A percentile compares a stretch with the other conserved stretches of the same genome.
Conservation (phyloP, 2,329 filamentous ascomycete species). For the Neocucurbitaria cava region DNA sequence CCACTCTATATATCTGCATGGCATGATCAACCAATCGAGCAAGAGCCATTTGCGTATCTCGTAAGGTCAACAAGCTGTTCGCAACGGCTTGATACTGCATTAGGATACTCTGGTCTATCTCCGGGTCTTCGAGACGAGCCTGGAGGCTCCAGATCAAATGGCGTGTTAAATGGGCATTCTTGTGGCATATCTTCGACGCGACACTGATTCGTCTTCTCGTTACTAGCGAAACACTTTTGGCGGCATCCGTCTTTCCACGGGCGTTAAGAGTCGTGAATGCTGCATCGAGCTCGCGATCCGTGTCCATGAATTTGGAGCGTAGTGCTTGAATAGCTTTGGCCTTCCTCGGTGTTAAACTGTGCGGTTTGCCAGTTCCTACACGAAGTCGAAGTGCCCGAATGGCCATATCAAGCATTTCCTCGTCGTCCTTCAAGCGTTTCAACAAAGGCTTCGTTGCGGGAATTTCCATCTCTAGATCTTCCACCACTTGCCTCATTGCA, state of each 20-base stretch:
- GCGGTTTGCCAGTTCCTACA: conserved; percentile 5
- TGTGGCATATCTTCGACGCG: conserved; percentile 31
- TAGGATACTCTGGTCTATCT: conserved; percentile 14
- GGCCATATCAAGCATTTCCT: conserved; percentile 25
- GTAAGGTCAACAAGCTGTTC: conserved; percentile 33
- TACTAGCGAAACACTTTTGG: conserved; percentile 12
- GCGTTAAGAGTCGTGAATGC: conserved; percentile 21
- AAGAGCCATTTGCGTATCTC: conserved; percentile 41
- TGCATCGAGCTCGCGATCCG: conserved; percentile 25
- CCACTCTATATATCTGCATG: conserved; percentile 30
- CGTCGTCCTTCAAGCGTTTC: conserved; percentile 33
- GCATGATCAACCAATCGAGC: conserved; percentile 30
- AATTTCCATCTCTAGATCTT: conserved; percentile 35
- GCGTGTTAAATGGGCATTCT: conserved; percentile 37
- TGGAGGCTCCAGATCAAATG: conserved; percentile 38
- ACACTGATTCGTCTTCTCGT: conserved; percentile 31
- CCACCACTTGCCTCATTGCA: conserved; percentile 29
- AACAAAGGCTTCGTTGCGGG: conserved; percentile 34
- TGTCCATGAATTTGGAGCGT: conserved; percentile 23
- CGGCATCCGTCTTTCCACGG: conserved; percentile 7
- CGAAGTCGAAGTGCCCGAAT: conserved; percentile 17
- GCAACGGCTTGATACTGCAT: conserved; percentile 28
- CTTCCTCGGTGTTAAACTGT: conserved; percentile 14
- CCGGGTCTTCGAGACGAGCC: conserved; percentile 32
- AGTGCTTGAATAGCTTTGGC: conserved; percentile 12